These are phyloP conservation scores for Apiospora saccharicola DNA, from an alignment of 2,329 filamentous ascomycete genomes.

Conservation along the genomic window DNA sequence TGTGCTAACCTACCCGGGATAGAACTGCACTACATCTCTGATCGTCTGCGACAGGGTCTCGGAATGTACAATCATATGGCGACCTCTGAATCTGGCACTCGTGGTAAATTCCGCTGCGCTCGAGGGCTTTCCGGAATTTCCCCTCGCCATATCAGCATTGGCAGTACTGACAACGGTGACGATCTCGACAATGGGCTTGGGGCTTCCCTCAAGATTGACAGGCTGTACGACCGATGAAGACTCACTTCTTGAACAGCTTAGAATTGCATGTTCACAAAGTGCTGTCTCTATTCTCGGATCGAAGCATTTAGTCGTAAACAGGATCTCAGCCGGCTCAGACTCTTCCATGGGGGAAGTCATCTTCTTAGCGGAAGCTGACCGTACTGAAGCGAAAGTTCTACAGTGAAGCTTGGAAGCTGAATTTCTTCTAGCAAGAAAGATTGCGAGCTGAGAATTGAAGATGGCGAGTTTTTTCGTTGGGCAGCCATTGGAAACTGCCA, in stretches of 20 bases:
- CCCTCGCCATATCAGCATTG: too few relatives aligned
- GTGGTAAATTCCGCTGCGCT: background rate
- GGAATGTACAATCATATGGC: background rate
- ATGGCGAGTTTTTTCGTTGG: too few relatives aligned
- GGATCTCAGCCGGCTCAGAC: background rate
- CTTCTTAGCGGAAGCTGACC: too few relatives aligned
- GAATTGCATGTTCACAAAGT: background rate
- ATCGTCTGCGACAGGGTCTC: background rate
- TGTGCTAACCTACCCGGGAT: background rate
- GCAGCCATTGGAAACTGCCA: too few relatives aligned
- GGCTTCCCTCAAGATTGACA: background rate
- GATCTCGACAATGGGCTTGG: background rate
- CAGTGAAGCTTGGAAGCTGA: too few relatives aligned
- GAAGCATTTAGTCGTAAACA: constrained; percentile 7
- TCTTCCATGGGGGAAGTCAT: background rate
- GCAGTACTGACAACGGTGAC: background rate
- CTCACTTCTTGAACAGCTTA: background rate
- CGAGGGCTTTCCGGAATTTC: too few relatives aligned
- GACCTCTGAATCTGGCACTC: background rate
- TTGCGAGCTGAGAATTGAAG: too few relatives aligned
- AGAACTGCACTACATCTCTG: background rate
- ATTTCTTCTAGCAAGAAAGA: too few relatives aligned
- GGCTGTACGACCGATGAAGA: background rate
- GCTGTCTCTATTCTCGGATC: background rate
- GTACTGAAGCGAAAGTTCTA: too few relatives aligned